phyloP scores from a whole-genome alignment of 1,139 yeast genomes.

The Suhomyces bribrorum region DNA sequence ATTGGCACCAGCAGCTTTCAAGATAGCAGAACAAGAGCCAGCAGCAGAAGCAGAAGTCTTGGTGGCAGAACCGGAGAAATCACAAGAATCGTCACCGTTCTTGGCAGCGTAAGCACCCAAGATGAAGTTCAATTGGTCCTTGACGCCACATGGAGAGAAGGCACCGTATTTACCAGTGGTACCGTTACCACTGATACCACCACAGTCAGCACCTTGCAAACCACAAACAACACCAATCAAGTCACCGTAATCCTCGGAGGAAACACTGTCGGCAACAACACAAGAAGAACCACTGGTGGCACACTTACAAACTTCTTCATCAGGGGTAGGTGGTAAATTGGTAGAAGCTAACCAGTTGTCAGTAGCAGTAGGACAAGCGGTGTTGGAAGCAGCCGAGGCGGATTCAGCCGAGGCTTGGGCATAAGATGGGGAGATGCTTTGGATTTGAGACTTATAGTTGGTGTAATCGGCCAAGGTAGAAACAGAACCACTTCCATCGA shows the following conservation, averaged over 20 bases:
- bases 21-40: constrained; percentile 22
- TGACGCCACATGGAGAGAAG: constrained; percentile 36
- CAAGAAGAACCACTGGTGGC: constrained; percentile 20
- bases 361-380: constrained; percentile 46
- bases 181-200: constrained; percentile 62
- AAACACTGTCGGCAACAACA: constrained; percentile 19
- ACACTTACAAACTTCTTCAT: constrained; percentile 60
- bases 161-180: constrained; percentile 36
- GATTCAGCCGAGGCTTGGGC: constrained; percentile 19
- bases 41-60: constrained; percentile 21
- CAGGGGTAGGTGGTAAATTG: constrained; percentile 69
- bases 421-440: constrained; percentile 37
- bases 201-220: constrained; percentile 44
- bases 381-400: constrained; percentile 15
- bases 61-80: constrained; percentile 53
- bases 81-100: constrained; percentile 59
- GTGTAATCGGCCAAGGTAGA: constrained; percentile 54
- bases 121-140: constrained; percentile 63
- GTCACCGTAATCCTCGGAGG: constrained; percentile 41
- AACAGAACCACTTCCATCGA: constrained; percentile 41
- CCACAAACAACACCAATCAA: constrained; percentile 57
- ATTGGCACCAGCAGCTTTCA: constrained; percentile 26
- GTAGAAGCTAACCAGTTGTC: constrained; percentile 27
- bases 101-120: constrained; percentile 59
- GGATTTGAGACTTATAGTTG: constrained; percentile 54